Conservation (phyloP, 148 eudicot genomes). For the Bassia scoparia region DNA sequence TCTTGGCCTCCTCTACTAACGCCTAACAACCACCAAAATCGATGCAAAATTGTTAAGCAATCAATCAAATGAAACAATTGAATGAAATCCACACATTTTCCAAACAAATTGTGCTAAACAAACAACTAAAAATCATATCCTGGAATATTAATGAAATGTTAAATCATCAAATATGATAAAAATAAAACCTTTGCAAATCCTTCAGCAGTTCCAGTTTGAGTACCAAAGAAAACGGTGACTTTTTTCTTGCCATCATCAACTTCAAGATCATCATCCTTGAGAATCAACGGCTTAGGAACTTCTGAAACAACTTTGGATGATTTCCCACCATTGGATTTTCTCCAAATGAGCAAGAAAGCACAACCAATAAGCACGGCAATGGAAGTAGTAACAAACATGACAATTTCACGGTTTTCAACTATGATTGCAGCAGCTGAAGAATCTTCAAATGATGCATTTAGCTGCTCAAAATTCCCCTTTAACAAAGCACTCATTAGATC, state of each 20-base stretch:
- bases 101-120: not conserved
- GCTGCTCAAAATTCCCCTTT: slow-evolving; percentile 40
- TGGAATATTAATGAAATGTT: no score
- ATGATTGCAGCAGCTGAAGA: slow-evolving; percentile 40
- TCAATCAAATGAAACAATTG: not conserved
- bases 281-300: slow-evolving; percentile 38
- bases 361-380: slow-evolving; percentile 67
- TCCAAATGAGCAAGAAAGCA: slow-evolving; percentile 48
- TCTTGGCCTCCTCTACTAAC: slow-evolving; percentile 80
- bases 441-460: slow-evolving; percentile 43
- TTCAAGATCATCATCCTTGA: slow-evolving; percentile 53
- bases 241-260: slow-evolving; percentile 72
- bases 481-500: slow-evolving; percentile 69
- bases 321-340: slow-evolving; percentile 45
- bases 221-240: slow-evolving; percentile 77
- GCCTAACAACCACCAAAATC: slow-evolving; percentile 51
- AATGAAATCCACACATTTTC: not conserved
- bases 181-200: slow-evolving; percentile 81
- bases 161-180: no score
- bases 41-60: not conserved
- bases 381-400: slow-evolving; percentile 63
- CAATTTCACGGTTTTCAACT: slow-evolving; percentile 49
- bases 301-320: slow-evolving; percentile 28
- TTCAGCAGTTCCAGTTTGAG: slow-evolving; percentile 97
- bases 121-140: not conserved